Percentiles rank a stretch among this genome's conserved stretches.
Conservation (phyloP, 2,329 filamentous ascomycete genomes). For the Sclerotinia nivalis region DNA sequence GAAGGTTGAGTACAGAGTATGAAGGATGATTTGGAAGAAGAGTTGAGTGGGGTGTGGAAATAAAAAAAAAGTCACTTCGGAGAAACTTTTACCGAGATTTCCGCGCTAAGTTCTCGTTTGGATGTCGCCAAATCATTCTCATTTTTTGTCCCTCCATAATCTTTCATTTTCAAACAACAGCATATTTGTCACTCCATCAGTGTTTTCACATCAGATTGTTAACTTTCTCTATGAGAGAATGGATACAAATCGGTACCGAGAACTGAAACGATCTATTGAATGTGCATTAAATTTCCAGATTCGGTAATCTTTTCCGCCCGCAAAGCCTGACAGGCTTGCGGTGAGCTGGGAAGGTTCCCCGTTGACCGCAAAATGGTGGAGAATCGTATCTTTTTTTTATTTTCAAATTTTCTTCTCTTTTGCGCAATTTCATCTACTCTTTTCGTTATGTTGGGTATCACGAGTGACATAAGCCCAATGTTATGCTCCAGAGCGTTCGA, state of each 20-base stretch:
- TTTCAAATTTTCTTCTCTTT: constrained; percentile 8
- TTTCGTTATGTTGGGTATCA: constrained; percentile 11
- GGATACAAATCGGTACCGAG: constrained; percentile 2
- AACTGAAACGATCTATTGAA: not conserved
- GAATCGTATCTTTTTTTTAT: not conserved
- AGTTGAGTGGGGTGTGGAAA: not conserved
- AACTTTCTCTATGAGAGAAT: not conserved
- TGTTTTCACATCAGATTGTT: constrained; percentile 1
- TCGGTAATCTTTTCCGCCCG: constrained; percentile 12
- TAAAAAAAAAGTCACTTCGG: not conserved
- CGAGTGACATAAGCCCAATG: not conserved
- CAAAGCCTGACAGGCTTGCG: constrained; percentile 4
- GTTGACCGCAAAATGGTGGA: constrained; percentile 20
- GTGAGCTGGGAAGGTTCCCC: constrained; percentile 11
- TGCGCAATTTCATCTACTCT: not conserved
- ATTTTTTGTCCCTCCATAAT: not conserved
- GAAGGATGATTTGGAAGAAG: no score
- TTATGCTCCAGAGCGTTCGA: constrained; percentile 15
- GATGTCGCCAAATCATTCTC: constrained; percentile 1
- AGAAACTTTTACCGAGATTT: constrained; percentile 1
- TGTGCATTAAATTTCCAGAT: constrained; percentile 14
- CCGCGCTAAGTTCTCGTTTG: constrained; percentile 7
- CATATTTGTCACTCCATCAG: not conserved
- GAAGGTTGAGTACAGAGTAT: not conserved
- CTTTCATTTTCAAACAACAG: constrained; percentile 1